These are phyloP conservation scores for Ceratobasidium sp. DNA, from an alignment of 1,284 basidiomycete genomes.

Conservation along the genomic window DNA sequence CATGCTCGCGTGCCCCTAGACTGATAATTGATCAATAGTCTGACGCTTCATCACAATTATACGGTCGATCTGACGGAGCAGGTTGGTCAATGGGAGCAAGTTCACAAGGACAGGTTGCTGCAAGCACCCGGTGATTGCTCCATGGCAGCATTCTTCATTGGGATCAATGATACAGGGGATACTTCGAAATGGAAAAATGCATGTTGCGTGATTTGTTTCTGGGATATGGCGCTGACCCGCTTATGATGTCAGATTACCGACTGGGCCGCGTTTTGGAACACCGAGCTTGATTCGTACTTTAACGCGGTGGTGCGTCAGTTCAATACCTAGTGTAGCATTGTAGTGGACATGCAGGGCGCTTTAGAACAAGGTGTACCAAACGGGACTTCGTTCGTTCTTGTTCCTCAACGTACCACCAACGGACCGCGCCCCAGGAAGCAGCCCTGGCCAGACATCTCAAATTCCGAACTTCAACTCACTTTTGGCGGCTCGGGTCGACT, in stretches of 20 bases:
- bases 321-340: not conserved
- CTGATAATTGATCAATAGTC: constrained; percentile 45
- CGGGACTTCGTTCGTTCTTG: constrained; percentile 58
- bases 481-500: constrained; percentile 52
- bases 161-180: constrained; percentile 65
- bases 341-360: constrained; percentile 20
- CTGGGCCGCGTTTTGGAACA: constrained; percentile 60
- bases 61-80: constrained; percentile 60
- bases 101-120: constrained; percentile 2
- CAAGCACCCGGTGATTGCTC: constrained; percentile 53
- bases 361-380: constrained; percentile 56
- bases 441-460: constrained; percentile 54
- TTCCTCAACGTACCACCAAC: constrained; percentile 65
- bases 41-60: constrained; percentile 56
- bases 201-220: constrained; percentile 31
- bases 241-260: constrained; percentile 55
- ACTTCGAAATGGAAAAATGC: constrained; percentile 58
- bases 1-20: not conserved
- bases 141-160: constrained; percentile 64
- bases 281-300: constrained; percentile 62
- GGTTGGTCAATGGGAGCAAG: constrained; percentile 58
- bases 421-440: constrained; percentile 57
- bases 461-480: constrained; percentile 57
- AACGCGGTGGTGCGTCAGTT: constrained; percentile 57
- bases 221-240: not conserved